Conservation (phyloP, 345 rosid genomes). For the Iberis pinnata region DNA sequence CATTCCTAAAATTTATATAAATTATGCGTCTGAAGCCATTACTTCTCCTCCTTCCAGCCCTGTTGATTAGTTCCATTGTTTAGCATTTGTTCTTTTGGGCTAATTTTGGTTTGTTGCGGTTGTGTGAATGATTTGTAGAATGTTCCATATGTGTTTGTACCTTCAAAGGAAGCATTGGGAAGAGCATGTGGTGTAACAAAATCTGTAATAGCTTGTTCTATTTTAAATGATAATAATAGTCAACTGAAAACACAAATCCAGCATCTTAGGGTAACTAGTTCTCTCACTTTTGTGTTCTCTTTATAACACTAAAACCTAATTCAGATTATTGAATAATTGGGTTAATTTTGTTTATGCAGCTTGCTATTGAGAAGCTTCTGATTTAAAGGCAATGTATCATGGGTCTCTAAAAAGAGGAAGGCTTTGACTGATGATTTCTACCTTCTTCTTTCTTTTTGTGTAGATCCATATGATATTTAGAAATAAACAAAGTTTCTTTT, state of each 20-base stretch:
- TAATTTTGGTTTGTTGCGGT: background rate
- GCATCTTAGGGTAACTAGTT: conserved; percentile 58
- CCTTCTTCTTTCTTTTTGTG: background rate
- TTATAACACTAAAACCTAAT: background rate
- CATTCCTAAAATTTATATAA: too few species aligned
- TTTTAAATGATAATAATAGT: conserved; percentile 77
- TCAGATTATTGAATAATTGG: background rate
- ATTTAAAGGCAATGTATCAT: conserved; percentile 67
- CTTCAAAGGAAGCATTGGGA: conserved; percentile 93
- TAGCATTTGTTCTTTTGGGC: too few species aligned
- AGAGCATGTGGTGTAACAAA: conserved; percentile 97
- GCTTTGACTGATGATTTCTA: conserved; percentile 57
- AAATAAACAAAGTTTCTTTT: too few species aligned
- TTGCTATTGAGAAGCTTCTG: conserved; percentile 91
- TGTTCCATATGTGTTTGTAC: conserved; percentile 96
- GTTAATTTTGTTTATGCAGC: conserved; percentile 39
- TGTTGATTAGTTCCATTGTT: too few species aligned
- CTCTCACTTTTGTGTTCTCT: background rate
- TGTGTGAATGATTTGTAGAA: conserved; percentile 46
- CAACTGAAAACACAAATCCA: conserved; percentile 83
- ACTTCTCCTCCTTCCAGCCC: too few species aligned
- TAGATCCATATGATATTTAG: too few species aligned
- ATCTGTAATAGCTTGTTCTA: conserved; percentile 86
- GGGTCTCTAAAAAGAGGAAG: conserved; percentile 56
- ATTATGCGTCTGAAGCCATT: too few species aligned